phyloP scores from a whole-genome alignment of 1,284 basidiomycete genomes.

The Rhizopogon parksii region DNA sequence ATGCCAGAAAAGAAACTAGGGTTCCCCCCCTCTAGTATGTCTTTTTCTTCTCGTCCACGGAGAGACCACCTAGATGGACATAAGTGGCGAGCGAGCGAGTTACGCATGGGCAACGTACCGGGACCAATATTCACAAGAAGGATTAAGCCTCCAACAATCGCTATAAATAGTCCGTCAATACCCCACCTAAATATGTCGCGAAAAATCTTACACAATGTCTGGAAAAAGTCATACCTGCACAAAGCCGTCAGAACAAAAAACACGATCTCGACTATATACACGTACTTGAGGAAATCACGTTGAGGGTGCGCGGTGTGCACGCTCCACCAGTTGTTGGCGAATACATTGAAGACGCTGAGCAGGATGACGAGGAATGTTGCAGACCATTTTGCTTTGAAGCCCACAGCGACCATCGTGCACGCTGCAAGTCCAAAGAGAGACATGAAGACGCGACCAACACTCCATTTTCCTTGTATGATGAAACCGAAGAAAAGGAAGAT shows the following conservation, averaged over 20 bases:
- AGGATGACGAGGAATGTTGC: constrained; percentile 94
- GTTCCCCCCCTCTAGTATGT: constrained; percentile 44
- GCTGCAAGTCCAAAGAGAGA: constrained; percentile 87
- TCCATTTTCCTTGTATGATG: constrained; percentile 92
- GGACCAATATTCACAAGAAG: constrained; percentile 98
- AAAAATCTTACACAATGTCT: constrained; percentile 71
- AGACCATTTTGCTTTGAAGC: constrained; percentile 99
- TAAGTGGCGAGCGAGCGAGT: constrained; percentile 5
- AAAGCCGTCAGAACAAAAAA: constrained; percentile 4
- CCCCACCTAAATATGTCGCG: constrained; percentile 3
- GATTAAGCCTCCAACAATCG: constrained; percentile 95
- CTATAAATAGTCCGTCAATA: constrained; percentile 36
- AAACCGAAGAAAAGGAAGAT: constrained; percentile 99
- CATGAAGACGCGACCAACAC: constrained; percentile 76
- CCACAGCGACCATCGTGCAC: constrained; percentile 94
- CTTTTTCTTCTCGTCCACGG: constrained; percentile 99
- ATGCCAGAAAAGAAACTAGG: neutral
- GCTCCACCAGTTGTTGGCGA: constrained; percentile 99
- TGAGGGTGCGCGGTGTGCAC: constrained; percentile 91
- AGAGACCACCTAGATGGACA: constrained; percentile 67
- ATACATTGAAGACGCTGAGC: constrained; percentile 92
- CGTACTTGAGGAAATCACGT: constrained; percentile 93
- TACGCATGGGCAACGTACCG: constrained; percentile 37
- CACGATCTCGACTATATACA: neutral
- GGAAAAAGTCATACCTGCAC: constrained; percentile 85